Base-by-base conservation (phyloP, 805 yeast species). In the Saturnispora gosingensis region DNA sequence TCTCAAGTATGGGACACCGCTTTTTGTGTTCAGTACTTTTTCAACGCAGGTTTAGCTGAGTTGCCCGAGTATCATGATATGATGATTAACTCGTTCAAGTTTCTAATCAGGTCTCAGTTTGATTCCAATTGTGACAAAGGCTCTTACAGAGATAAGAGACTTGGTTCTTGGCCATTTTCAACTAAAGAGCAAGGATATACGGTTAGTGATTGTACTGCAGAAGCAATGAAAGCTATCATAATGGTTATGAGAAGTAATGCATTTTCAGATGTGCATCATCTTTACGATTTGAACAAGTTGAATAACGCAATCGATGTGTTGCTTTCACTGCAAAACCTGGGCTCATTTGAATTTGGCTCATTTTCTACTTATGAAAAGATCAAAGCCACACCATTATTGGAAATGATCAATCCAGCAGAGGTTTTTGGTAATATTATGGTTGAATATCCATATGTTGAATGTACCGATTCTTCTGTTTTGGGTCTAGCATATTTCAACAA, bases 351-450 rank as follows among this genome's bases (percentile, higher is more conserved):
- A 58, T 84, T 75, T 66, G 98, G 99, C 1, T 87, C 98, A 1
- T 93, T 89, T 68, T 85, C 97, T 0, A 80, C 97, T 0, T 93
- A 93, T 67, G 99, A 93, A 63, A 75, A 72, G 49, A 91, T 88
- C 55, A 82, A 89, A 58, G 89, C 96, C 0, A 80, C 96, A 0
- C 80, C 88, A 13, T 54, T 80, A 38, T 62, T 93, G 53, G 99
- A 93, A 64, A 61, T 68, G 49, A 70, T 93, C 53, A 91, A 91
- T 59, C 98, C 99, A 0, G 99, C 99, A 1, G 99, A 93, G 65
- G 99, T 93, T 0, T 93, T 93, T 69, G 96, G 96, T 53, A 90
- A 93, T 59, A 93, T 93, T 53, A 93, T 93, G 99, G 95, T 93
- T 25, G 99, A 93, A 67, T 93, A 88, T 65, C 98, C 99, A 0